phyloP scores from a whole-genome alignment of 2,329 filamentous ascomycete species.

The Fusarium praegraminearum region DNA sequence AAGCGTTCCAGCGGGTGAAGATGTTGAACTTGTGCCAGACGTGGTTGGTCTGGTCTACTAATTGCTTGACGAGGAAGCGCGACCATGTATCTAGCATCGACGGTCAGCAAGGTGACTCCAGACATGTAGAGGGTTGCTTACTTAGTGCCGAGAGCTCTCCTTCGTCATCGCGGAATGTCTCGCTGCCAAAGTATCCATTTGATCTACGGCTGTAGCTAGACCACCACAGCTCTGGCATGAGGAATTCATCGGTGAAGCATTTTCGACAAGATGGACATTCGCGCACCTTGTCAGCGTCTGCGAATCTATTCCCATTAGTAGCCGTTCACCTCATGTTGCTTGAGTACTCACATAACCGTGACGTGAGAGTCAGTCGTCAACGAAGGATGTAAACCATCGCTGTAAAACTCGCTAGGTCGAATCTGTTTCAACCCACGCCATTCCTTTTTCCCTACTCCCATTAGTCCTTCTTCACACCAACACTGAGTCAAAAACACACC shows the following conservation, averaged over 20 bases:
- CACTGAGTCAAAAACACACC: background rate
- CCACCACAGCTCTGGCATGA: constrained; percentile 52
- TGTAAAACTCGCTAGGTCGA: background rate
- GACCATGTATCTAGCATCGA: constrained; percentile 21
- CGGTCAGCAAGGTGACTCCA: background rate
- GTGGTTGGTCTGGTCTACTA: background rate
- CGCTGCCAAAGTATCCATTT: constrained; percentile 57
- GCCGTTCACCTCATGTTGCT: fast-evolving
- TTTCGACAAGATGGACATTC: constrained; percentile 46
- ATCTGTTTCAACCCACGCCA: background rate
- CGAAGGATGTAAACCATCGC: background rate
- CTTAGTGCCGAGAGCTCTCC: constrained; percentile 3
- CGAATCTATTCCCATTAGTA: constrained; percentile 38
- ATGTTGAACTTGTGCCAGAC: constrained; percentile 37
- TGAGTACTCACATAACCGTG: constrained; percentile 8
- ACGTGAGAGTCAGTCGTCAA: constrained; percentile 21
- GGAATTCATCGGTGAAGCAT: constrained; percentile 37
- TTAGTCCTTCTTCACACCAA: background rate
- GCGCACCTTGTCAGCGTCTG: constrained; percentile 50
- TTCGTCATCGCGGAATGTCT: constrained; percentile 46
- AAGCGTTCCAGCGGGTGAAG: constrained; percentile 24
- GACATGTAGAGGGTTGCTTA: background rate
- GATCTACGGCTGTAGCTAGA: constrained; percentile 49
- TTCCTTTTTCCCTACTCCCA: background rate
- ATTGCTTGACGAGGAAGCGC: constrained; percentile 29